These are phyloP conservation scores for Ceratocystiopsis brevicomis DNA, from an alignment of 2,329 filamentous ascomycete genomes.

Conservation along the genomic window DNA sequence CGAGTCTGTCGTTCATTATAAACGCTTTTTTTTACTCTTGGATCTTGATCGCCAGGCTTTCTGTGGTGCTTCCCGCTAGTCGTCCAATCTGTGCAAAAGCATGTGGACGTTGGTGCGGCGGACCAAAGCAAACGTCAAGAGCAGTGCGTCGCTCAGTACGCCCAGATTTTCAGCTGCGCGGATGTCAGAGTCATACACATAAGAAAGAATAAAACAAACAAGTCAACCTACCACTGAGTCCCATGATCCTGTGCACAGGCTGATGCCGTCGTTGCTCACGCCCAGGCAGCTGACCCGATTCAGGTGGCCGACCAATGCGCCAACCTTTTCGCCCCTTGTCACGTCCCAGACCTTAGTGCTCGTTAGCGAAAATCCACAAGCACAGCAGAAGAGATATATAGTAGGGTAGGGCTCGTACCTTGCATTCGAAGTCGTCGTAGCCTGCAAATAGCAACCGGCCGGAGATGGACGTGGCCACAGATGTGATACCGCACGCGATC, in stretches of 20 bases:
- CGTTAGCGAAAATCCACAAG: conserved; percentile 10
- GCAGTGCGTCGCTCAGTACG: no score
- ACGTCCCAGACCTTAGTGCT: conserved; percentile 77
- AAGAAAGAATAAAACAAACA: neutral
- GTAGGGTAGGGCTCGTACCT: conserved; percentile 38
- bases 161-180: no score
- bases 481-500: conserved; percentile 94
- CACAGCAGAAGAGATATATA: neutral
- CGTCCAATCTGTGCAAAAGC: no score
- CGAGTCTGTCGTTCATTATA: no score
- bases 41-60: no score
- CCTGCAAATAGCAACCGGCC: conserved; percentile 88
- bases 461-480: conserved; percentile 92
- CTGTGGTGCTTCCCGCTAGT: no score
- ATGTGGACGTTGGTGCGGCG: no score
- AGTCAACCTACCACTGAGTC: conserved; percentile 64
- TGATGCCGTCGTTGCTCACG: conserved; percentile 97
- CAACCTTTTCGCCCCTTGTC: conserved; percentile 88
- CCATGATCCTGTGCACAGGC: conserved; percentile 98
- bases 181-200: neutral
- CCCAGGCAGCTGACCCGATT: conserved; percentile 97
- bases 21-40: no score
- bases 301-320: conserved; percentile 89
- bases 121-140: no score
- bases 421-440: conserved; percentile 99